Conservation (phyloP, 345 rosid genomes). For the Sisymbrium irio region DNA sequence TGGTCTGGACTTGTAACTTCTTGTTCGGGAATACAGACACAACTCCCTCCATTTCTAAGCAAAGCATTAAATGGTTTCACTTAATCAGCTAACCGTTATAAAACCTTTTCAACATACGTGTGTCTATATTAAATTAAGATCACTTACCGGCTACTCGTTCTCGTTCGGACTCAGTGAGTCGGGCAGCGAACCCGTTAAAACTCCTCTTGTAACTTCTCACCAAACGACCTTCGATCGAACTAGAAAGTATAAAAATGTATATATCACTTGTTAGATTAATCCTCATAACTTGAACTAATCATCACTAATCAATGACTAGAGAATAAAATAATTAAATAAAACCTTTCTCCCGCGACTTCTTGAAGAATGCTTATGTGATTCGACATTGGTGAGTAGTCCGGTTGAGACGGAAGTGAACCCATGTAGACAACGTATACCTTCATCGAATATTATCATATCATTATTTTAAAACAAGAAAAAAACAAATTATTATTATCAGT, state of each 20-base stretch:
- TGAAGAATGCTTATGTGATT: constrained; percentile 37
- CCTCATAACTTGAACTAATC: neutral
- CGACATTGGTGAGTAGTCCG: constrained; percentile 28
- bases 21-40: constrained; percentile 48
- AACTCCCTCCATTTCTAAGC: constrained; percentile 39
- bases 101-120: neutral
- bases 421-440: constrained; percentile 45
- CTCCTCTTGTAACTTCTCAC: constrained; percentile 55
- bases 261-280: neutral
- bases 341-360: constrained; percentile 31
- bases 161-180: constrained; percentile 45
- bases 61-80: neutral
- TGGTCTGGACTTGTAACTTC: constrained; percentile 39
- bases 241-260: neutral
- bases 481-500: neutral
- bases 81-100: neutral
- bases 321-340: neutral
- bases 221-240: constrained; percentile 33
- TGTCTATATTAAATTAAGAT: too few species aligned
- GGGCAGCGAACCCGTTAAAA: constrained; percentile 63
- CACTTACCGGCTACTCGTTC: constrained; percentile 41
- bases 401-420: constrained; percentile 38
- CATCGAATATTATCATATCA: neutral
- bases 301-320: neutral
- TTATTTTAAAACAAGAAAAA: neutral